phyloP scores from a whole-genome alignment of 192 early-diverging fungal species.

The Linnemannia schmuckeri region DNA sequence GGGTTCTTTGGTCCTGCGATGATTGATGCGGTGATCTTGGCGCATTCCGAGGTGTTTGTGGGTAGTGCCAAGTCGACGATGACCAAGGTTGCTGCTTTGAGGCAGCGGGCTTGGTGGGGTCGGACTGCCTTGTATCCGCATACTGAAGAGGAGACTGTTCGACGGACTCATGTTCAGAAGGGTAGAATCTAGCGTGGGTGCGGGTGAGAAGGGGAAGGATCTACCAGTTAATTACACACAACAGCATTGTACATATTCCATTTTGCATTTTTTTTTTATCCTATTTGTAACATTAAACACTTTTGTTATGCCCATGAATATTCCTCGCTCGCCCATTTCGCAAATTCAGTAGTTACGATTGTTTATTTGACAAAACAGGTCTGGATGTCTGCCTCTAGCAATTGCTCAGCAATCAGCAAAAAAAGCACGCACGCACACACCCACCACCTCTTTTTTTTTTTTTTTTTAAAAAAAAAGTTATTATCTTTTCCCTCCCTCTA shows the following conservation, averaged over 20 bases:
- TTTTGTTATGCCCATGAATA: neutral
- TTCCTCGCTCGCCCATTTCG: neutral
- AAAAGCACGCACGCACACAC: too few relatives aligned
- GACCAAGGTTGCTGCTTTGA: conserved; percentile 10
- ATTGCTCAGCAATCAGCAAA: too few relatives aligned
- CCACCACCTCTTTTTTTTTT: too few relatives aligned
- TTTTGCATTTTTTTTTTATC: neutral
- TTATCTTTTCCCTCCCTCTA: neutral
- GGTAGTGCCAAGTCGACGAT: conserved; percentile 13
- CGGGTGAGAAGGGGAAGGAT: neutral
- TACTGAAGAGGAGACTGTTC: neutral
- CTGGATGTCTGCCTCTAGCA: too few relatives aligned
- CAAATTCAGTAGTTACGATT: neutral
- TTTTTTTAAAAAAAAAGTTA: too few relatives aligned
- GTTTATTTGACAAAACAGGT: neutral
- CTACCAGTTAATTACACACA: neutral
- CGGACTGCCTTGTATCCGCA: conserved; percentile 7
- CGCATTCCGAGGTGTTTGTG: conserved; percentile 14
- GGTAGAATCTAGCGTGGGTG: neutral
- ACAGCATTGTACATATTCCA: neutral
- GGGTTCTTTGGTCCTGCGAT: conserved; percentile 18
- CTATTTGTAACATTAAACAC: neutral
- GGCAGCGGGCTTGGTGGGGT: conserved; percentile 15
- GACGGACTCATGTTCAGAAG: neutral
- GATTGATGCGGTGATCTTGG: conserved; percentile 21